These are phyloP conservation scores for Emmonsiellopsis sp. DNA, from an alignment of 2,329 filamentous ascomycete species.

Conservation along the genomic window DNA sequence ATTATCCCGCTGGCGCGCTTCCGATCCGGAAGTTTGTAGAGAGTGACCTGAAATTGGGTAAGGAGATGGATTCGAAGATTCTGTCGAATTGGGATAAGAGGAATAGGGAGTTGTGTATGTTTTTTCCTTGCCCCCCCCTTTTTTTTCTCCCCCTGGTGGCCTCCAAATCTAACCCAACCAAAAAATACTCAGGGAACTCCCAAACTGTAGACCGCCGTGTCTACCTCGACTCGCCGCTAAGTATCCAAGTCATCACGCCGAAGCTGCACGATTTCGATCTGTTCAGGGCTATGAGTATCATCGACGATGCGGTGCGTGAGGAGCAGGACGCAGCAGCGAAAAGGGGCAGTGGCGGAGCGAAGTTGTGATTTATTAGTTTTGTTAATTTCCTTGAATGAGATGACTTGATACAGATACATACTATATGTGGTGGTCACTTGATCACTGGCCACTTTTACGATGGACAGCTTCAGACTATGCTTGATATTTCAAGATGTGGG, in stretches of 20 bases:
- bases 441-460: no score
- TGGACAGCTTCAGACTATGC: no score
- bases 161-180: background rate
- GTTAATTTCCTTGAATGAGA: background rate
- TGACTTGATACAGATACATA: no score
- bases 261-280: conserved; percentile 46
- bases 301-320: conserved; percentile 32
- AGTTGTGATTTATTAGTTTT: conserved; percentile 11
- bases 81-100: conserved; percentile 51
- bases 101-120: conserved; percentile 49
- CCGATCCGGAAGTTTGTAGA: conserved; percentile 44
- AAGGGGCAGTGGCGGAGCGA: conserved; percentile 5
- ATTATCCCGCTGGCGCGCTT: conserved; percentile 50
- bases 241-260: conserved; percentile 46
- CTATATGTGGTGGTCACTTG: no score
- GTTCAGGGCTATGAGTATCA: conserved; percentile 43
- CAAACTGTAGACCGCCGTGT: conserved; percentile 42
- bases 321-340: conserved; percentile 7
- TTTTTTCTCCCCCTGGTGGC: background rate
- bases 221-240: conserved; percentile 46
- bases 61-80: conserved; percentile 30
- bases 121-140: background rate
- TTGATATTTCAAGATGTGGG: no score
- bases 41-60: conserved; percentile 41
- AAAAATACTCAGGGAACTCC: conserved; percentile 28